Evolutionary conservation across 2,329 filamentous ascomycete genomes (phyloP).

Genomic region (Aspergillus sergii): DNA sequence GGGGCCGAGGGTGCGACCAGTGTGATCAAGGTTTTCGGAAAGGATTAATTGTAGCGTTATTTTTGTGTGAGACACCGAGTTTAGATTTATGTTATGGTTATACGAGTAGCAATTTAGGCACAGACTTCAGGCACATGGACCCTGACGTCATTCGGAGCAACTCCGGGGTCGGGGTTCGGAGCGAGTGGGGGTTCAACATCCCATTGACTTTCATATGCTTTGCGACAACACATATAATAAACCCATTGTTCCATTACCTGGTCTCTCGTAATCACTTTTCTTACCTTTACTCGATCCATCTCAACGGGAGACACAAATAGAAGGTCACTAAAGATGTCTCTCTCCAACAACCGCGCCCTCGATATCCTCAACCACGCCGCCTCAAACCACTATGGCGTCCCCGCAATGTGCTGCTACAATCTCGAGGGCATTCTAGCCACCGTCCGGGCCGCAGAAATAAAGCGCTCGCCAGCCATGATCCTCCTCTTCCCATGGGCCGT

Average conservation of each 20-base stretch:
- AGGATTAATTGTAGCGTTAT: neutral
- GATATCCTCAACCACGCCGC: slow-evolving; percentile 61
- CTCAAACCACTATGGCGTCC: slow-evolving; percentile 60
- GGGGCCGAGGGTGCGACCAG: slow-evolving; percentile 34
- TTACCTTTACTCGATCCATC: neutral
- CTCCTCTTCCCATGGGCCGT: slow-evolving; percentile 76
- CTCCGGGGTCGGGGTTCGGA: slow-evolving; percentile 10
- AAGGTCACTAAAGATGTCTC: slow-evolving; percentile 41
- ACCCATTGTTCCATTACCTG: neutral
- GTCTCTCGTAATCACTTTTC: neutral
- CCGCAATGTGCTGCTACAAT: slow-evolving; percentile 68
- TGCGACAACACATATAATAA: slow-evolving; percentile 1
- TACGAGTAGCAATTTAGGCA: neutral
- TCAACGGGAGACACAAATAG: slow-evolving; percentile 21
- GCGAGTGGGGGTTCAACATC: neutral
- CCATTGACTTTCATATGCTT: neutral
- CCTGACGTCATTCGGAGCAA: slow-evolving; percentile 19
- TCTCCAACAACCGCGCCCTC: slow-evolving; percentile 55
- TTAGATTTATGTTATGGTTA: neutral
- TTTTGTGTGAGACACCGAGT: neutral
- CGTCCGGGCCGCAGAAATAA: slow-evolving; percentile 68
- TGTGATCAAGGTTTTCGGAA: slow-evolving; percentile 37
- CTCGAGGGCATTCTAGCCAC: slow-evolving; percentile 71
- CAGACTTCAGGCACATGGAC: neutral
- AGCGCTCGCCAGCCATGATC: slow-evolving; percentile 69